Percentiles rank a stretch among this genome's conserved stretches.
These are phyloP conservation scores for Daldinia bambusicola DNA, from an alignment of 495 filamentous ascomycete genomes.

Conservation along the genomic window DNA sequence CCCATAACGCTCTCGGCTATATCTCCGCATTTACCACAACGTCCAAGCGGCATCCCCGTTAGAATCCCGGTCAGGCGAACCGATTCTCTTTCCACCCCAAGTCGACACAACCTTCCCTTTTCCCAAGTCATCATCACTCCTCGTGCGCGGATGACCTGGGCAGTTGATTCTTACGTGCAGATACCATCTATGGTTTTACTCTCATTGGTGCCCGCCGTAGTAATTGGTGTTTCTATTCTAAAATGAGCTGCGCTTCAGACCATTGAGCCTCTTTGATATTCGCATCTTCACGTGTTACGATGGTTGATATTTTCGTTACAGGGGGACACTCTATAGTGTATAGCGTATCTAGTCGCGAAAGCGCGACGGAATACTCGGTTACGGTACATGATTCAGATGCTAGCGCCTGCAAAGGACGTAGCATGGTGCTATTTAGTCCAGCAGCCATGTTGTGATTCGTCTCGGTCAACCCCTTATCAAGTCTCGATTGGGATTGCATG, in stretches of 20 bases:
- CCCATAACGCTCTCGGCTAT: constrained; percentile 41
- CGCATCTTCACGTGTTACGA: not conserved
- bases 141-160: constrained; percentile 24
- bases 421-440: not conserved
- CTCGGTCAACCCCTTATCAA: constrained; percentile 21
- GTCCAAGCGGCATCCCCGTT: constrained; percentile 38
- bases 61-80: constrained; percentile 37
- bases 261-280: constrained; percentile 19
- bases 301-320: not conserved
- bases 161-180: constrained; percentile 39
- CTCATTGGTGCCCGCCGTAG: constrained; percentile 33
- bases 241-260: constrained; percentile 8
- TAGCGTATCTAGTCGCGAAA: not conserved
- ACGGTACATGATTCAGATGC: not conserved
- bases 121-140: constrained; percentile 20
- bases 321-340: not conserved
- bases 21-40: constrained; percentile 40
- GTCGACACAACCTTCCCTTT: constrained; percentile 44
- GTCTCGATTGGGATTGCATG: constrained; percentile 23
- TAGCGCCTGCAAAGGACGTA: not conserved
- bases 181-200: constrained; percentile 24
- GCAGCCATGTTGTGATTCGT: constrained; percentile 10
- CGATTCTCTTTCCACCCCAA: constrained; percentile 31
- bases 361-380: not conserved
- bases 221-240: constrained; percentile 10